These are phyloP conservation scores for Coemansia sp. DNA, from an alignment of 192 early-diverging fungal species.

Conservation along the genomic window DNA sequence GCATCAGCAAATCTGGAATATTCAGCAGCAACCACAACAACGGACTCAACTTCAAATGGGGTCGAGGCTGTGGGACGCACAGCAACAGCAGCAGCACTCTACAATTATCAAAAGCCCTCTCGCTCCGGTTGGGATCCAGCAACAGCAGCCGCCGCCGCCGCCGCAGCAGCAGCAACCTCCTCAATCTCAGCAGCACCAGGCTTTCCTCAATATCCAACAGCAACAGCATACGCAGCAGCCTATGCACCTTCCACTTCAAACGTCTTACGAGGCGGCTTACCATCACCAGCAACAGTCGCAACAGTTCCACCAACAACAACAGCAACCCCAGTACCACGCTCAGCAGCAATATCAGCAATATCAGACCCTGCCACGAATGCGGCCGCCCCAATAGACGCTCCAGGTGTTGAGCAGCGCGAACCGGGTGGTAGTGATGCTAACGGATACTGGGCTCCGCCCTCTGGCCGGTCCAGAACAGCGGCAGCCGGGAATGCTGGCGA, in stretches of 20 bases:
- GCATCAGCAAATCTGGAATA: slow-evolving; percentile 21
- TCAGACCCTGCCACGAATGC: slow-evolving; percentile 51
- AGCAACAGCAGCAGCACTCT: slow-evolving; percentile 17
- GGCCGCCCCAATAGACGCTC: slow-evolving; percentile 42
- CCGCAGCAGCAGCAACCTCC: slow-evolving; percentile 15
- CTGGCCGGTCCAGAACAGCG: background rate
- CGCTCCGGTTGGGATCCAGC: slow-evolving; percentile 15
- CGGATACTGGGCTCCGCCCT: background rate
- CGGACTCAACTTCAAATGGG: slow-evolving; percentile 30
- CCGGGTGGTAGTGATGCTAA: background rate
- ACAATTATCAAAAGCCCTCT: slow-evolving; percentile 33
- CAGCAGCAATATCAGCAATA: slow-evolving; percentile 51
- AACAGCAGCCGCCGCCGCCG: slow-evolving; percentile 16
- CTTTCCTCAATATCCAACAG: slow-evolving; percentile 38
- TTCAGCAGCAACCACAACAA: slow-evolving; percentile 30
- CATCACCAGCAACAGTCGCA: slow-evolving; percentile 37
- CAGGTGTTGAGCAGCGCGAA: background rate
- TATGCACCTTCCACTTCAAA: slow-evolving; percentile 40
- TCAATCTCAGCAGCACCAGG: slow-evolving; percentile 24
- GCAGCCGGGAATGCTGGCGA: background rate
- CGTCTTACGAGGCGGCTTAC: slow-evolving; percentile 38
- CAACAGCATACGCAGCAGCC: slow-evolving; percentile 23
- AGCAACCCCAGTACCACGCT: slow-evolving; percentile 26
- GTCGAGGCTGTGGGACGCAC: slow-evolving; percentile 32
- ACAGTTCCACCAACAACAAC: slow-evolving; percentile 22